Evolutionary conservation across 192 early-diverging fungal species (phyloP).

Genomic region (Backusella australiensis): DNA sequence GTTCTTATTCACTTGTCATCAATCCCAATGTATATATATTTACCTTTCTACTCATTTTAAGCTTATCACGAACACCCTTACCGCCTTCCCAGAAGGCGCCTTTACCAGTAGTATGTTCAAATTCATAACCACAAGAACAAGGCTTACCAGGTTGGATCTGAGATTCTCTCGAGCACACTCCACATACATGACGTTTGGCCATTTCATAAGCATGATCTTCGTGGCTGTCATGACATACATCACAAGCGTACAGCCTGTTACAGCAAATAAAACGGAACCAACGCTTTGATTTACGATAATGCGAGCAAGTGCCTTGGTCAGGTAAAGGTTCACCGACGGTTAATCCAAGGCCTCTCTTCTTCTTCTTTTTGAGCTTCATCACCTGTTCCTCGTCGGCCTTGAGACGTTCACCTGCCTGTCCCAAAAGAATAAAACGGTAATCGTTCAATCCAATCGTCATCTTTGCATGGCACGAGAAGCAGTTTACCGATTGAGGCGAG

Average conservation of each 20-base stretch:
- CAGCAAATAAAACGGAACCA: slow-evolving; percentile 97
- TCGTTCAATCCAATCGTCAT: slow-evolving; percentile 49
- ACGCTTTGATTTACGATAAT: slow-evolving; percentile 74
- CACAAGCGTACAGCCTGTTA: slow-evolving; percentile 77
- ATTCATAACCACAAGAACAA: slow-evolving; percentile 69
- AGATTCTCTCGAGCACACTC: slow-evolving; percentile 81
- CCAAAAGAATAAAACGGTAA: slow-evolving; percentile 54
- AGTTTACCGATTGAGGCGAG: slow-evolving; percentile 39
- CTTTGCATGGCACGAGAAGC: slow-evolving; percentile 44
- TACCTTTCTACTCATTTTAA: slow-evolving; percentile 75
- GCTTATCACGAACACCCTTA: slow-evolving; percentile 71
- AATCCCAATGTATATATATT: background rate
- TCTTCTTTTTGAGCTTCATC: slow-evolving; percentile 47
- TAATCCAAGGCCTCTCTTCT: slow-evolving; percentile 24
- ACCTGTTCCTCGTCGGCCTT: slow-evolving; percentile 18
- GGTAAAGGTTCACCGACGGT: slow-evolving; percentile 75
- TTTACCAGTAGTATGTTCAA: slow-evolving; percentile 48
- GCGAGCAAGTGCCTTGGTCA: slow-evolving; percentile 75
- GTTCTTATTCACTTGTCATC: too few relatives aligned
- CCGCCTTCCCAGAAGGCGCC: slow-evolving; percentile 91
- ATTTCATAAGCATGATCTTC: slow-evolving; percentile 63
- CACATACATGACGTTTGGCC: slow-evolving; percentile 84
- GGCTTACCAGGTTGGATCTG: slow-evolving; percentile 42
- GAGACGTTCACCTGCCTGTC: slow-evolving; percentile 19
- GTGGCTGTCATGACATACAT: slow-evolving; percentile 78